Evolutionary conservation across 2,329 filamentous ascomycete genomes (phyloP).

Genomic region (Apiospora rasikravindrae): DNA sequence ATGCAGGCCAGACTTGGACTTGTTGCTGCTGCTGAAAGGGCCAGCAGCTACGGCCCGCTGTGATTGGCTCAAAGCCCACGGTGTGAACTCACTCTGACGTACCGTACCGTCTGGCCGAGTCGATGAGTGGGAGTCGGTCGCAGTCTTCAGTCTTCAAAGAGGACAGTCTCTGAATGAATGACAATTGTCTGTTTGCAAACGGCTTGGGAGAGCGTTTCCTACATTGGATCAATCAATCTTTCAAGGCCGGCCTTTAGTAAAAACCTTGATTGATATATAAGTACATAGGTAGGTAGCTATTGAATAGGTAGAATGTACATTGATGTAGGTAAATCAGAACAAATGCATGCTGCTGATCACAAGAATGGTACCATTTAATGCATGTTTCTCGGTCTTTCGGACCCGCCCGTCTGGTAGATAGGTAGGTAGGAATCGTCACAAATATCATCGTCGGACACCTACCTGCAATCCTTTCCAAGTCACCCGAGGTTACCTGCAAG

Average conservation of each 20-base stretch:
- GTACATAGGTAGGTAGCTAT: no score
- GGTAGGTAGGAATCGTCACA: background rate
- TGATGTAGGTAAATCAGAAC: background rate
- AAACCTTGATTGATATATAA: no score
- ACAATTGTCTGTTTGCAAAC: no score
- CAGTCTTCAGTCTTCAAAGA: background rate
- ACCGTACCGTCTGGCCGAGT: background rate
- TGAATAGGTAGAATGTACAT: no score
- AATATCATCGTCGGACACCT: background rate
- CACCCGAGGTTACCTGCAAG: background rate
- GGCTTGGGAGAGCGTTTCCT: no score
- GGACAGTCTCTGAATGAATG: background rate
- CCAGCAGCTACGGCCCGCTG: background rate
- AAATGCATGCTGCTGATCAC: background rate
- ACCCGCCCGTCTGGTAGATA: background rate
- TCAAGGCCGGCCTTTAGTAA: no score
- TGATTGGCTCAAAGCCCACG: background rate
- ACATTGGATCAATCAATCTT: no score
- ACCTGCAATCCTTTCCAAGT: background rate
- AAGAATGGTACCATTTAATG: background rate
- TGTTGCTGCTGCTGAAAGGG: background rate
- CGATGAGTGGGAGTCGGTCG: background rate
- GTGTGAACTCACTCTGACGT: background rate
- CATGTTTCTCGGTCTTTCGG: background rate
- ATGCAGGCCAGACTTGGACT: slow-evolving; percentile 7